Evolutionary conservation across 2,329 filamentous ascomycete genomes (phyloP), one percentile per base, ranked within the genome.

Genomic region (Botrytis byssoidea): DNA sequence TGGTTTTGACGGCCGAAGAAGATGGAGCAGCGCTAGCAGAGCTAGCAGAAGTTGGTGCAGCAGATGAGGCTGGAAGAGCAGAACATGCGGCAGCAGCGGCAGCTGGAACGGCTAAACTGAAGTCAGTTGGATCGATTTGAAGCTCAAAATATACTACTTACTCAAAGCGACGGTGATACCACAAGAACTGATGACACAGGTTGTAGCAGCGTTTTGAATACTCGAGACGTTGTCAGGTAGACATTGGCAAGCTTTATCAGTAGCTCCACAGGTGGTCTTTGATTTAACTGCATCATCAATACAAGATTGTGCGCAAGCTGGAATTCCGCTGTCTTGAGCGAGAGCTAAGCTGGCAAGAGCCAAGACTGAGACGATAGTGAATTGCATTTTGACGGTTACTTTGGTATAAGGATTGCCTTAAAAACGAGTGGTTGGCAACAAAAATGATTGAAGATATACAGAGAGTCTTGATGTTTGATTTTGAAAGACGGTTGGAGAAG

Each of bases 341-440:
- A 32, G 55, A 46, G 63, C 71, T 51, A 68, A 46, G 59, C 63
- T 68, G 37, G 51, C 63, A 44, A 69, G 40, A 12, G 71, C 71
- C 63, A 72, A 68, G 20, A 72, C 51, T 72, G n/a, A 51, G 51
- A 68, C 66, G 44, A 51, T 12, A 46, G 63, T 68, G 40, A 67
- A 72, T 51, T 72, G 71, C 71, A 72, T 72, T 46, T 60, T 72
- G 63, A 60, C 18, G 48, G n/a, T 18, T 29, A 4, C 44, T 68
- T 68, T 40, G 32, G 64, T 44, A 59, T 59, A 48, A 37, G 63
- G 25, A 72, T 59, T 68, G 61, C 71, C 71, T 68, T 69, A n/a
- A 69, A 72, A 72, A 72, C 63, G 71, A 72, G 51, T 72, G 71
- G 48, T 68, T 68, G 63, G 61, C 63, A 69, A 72, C 29, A 55